Percentiles rank a stretch among this genome's conserved stretches.
Conservation (phyloP, 495 filamentous ascomycete genomes). For the Aspergillus saccharolyticus region DNA sequence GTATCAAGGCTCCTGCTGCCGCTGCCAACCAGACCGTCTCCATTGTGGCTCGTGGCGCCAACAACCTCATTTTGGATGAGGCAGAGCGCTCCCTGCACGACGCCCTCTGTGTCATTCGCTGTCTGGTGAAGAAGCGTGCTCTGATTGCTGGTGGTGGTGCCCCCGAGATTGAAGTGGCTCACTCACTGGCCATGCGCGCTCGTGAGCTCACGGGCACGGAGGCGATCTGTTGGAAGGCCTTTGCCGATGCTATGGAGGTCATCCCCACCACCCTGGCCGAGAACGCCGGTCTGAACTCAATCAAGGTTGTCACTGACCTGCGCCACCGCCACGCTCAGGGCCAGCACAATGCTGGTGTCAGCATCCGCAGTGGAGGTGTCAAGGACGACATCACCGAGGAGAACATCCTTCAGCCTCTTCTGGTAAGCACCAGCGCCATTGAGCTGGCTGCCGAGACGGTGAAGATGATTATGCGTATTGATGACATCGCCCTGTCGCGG, state of each 20-base stretch:
- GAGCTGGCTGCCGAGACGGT: constrained; percentile 96
- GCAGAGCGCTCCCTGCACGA: constrained; percentile 95
- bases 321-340: constrained; percentile 89
- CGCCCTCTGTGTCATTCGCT: constrained; percentile 94
- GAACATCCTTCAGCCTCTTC: constrained; percentile 91
- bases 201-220: constrained; percentile 83
- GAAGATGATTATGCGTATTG: constrained; percentile 97
- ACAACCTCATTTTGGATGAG: constrained; percentile 90
- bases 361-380: constrained; percentile 94
- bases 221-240: constrained; percentile 96
- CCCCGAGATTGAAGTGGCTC: constrained; percentile 90
- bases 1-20: constrained; percentile 60
- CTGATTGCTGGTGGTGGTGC: constrained; percentile 95
- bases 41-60: constrained; percentile 90
- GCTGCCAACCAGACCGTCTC: constrained; percentile 77
- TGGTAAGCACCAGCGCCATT: constrained; percentile 95
- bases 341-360: constrained; percentile 92
- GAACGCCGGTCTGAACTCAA: constrained; percentile 94
- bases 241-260: constrained; percentile 96
- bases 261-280: constrained; percentile 95
- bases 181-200: constrained; percentile 72
- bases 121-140: constrained; percentile 97
- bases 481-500: constrained; percentile 77
- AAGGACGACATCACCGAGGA: constrained; percentile 93
- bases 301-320: constrained; percentile 97